phyloP scores from a whole-genome alignment of 2,329 filamentous ascomycete species.

The Sphaerulina musiva region DNA sequence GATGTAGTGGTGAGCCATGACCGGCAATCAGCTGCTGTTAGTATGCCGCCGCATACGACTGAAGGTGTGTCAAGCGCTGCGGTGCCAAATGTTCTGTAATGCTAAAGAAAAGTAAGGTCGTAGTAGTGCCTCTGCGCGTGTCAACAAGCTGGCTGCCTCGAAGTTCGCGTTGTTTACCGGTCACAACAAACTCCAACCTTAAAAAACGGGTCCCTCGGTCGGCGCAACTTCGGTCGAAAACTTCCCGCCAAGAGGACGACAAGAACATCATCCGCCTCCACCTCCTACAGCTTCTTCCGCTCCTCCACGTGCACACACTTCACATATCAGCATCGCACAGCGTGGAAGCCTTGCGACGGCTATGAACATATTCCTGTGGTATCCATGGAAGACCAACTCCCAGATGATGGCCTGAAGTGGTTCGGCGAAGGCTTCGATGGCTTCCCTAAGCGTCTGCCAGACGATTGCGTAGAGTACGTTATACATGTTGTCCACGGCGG shows the following conservation, averaged over 20 bases:
- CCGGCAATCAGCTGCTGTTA: slow-evolving; percentile 6
- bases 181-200: background rate
- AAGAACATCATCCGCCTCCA: background rate
- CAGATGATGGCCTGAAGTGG: slow-evolving; percentile 56
- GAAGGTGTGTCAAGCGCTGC: background rate
- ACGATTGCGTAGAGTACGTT: slow-evolving; percentile 81
- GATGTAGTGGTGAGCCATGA: slow-evolving; percentile 50
- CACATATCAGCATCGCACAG: no score
- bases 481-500: slow-evolving; percentile 62
- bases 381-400: slow-evolving; percentile 25
- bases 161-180: slow-evolving; percentile 4
- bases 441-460: slow-evolving; percentile 63
- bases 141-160: background rate
- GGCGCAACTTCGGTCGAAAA: background rate
- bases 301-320: background rate
- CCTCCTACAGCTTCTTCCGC: background rate
- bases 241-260: background rate
- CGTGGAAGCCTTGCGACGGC: no score
- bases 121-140: background rate
- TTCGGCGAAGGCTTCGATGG: slow-evolving; percentile 60
- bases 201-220: background rate
- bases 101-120: background rate
- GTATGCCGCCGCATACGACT: slow-evolving; percentile 2
- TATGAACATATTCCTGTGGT: no score
- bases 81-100: background rate